Base-by-base conservation (phyloP, 306 rosid species). In the Rubus parviflorus region DNA sequence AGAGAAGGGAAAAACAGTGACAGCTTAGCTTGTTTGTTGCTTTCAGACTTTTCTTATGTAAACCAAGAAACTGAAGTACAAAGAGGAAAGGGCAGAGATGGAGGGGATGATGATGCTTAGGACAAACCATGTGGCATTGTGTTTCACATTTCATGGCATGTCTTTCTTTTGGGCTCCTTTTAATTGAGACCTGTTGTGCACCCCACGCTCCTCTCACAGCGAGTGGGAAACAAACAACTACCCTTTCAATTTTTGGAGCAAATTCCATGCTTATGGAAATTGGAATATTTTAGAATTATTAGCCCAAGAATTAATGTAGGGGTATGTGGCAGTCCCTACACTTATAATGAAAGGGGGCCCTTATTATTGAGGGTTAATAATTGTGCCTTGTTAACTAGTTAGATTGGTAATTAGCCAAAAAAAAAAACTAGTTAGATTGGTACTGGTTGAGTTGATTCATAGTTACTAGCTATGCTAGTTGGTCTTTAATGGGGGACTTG, bases 141-240 rank as follows among this genome's bases (percentile, higher is more conserved):
- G 98, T 88, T 92, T 90, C 97, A 90, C 93, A 92, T 89, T 95
- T 81, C 89, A 84, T 90, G 88, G 90, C 94, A 90, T 89, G 92
- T 87, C 86, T 84, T 92, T 83, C 73, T 74, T 81, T 64, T 67
- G 51, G 78, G 85, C 40, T 83, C 77, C 60, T 76, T 75, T 61
- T 71, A 37, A 72, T 38, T 70, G 35, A 49, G 51, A 52, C 64
- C 54, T 60, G 17, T 15, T 16, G 69, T 73, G 37, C 8, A 62
- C 75, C 56, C 62, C 87, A 84, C 89, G 83, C 64, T 47, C 81
- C 72, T 66, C 61, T 82, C 68, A 41, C 47, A 45, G 82, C 66
- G 67, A 70, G 63, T 68, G 82, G 84, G 88, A 82, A 47, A 52
- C 42, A 77, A 23, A 60, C 64, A 38, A 13, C 38, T 14, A 16